These are phyloP conservation scores for Hirschioporus abietinus DNA, from an alignment of 768 basidiomycete species.

Conservation along the genomic window DNA sequence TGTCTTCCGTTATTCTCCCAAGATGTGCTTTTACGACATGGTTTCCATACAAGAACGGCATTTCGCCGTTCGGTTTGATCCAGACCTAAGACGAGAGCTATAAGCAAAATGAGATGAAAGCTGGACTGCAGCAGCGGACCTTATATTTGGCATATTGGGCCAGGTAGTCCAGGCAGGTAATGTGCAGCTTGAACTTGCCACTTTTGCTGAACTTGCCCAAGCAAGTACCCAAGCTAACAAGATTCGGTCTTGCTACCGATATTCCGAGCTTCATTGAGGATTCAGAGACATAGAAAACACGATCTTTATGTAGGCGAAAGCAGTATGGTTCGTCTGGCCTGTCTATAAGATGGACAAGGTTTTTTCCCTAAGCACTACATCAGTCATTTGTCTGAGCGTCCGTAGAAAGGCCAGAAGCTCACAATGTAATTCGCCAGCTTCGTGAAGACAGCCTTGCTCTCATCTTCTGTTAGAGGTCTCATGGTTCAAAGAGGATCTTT, in stretches of 20 bases:
- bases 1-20: conserved; percentile 98
- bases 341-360: conserved; percentile 93
- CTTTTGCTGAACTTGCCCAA: conserved; percentile 97
- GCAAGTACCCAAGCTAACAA: conserved; percentile 91
- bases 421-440: conserved; percentile 98
- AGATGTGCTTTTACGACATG: conserved; percentile 98
- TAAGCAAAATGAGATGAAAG: not conserved
- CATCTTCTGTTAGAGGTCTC: conserved; percentile 95
- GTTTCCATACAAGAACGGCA: conserved; percentile 99
- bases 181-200: conserved; percentile 96
- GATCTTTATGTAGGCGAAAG: conserved; percentile 90
- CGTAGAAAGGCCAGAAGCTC: conserved; percentile 22
- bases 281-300: conserved; percentile 96
- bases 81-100: conserved; percentile 59
- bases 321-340: conserved; percentile 91
- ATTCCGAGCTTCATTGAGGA: conserved; percentile 90
- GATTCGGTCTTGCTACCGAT: conserved; percentile 87
- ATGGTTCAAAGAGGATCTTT: conserved; percentile 34
- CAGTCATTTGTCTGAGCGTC: not conserved
- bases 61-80: conserved; percentile 99
- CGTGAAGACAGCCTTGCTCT: conserved; percentile 92
- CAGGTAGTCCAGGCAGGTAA: conserved; percentile 88
- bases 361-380: conserved; percentile 67
- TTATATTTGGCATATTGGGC: conserved; percentile 98
- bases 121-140: conserved; percentile 34